Evolutionary conservation across 1,139 yeast species (phyloP), one percentile per base, ranked within the genome.

Genomic region (Kluyveromyces marxianus): DNA sequence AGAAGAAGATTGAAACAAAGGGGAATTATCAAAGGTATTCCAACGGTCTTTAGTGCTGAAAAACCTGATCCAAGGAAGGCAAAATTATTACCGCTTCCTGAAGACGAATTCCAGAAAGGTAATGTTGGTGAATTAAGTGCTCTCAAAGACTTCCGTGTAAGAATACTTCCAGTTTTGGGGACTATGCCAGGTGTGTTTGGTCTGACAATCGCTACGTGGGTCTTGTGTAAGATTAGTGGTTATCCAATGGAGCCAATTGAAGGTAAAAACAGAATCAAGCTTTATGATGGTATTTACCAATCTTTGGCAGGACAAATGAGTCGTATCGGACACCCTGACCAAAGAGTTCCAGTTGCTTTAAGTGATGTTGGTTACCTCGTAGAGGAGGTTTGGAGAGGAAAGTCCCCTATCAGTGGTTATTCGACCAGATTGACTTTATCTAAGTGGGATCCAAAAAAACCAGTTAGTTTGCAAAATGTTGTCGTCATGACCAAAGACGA

Each of bases 101-200:
- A 88, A 41, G 83, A 79, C 35, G 95, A 87, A 62, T 75, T 79
- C 48, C 79, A 76, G 46, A 81, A 81, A 63, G 97, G 97, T 35
- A 72, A 81, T 48, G 96, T 90, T 32, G 95, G 81, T 52, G 95
- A 92, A 63, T 72, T 92, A 44, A 81, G 95, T 46, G 95, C 96
- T 1, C 68, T 92, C 51, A 82, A 79, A 57, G 90, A 89, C 68
- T 92, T 92, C 70, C 75, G 98, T 54, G 97, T 90, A 4, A 75
- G 98, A 55, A 90, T 92, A 44, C 72, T 92, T 49, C 98, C 98
- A 0, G 98, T 92, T 0, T 69, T 92, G 52, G 97, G 98, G 1
- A 88, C 98, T 0, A 79, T 92, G 82, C 98, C 98, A 1, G 97
- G 94, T 6, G 84, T 90, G 69, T 92, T 92, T 69, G 98, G 98